A percentile compares a stretch with the other conserved stretches of the same genome.
Evolutionary conservation across 2,329 filamentous ascomycete species (phyloP).

Genomic region (Botrytis paeoniae): DNA sequence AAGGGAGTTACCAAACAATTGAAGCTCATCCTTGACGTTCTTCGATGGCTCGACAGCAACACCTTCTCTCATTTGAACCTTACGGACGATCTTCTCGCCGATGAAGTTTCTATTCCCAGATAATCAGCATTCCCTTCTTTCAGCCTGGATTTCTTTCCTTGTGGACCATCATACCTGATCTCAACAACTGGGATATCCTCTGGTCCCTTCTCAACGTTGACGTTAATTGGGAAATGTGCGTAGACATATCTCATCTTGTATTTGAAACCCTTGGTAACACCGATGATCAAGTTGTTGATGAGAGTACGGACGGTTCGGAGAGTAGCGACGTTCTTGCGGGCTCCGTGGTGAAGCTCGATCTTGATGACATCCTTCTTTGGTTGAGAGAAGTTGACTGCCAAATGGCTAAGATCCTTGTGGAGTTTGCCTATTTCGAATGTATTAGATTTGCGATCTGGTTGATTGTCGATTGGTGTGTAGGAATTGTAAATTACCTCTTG

Average conservation of each 20-base stretch:
- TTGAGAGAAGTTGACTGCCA: constrained; percentile 92
- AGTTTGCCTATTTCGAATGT: constrained; percentile 70
- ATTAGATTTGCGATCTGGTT: constrained; percentile 35
- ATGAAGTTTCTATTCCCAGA: constrained; percentile 75
- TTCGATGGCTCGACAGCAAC: constrained; percentile 88
- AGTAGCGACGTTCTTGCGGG: constrained; percentile 95
- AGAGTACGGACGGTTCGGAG: constrained; percentile 96
- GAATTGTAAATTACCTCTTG: constrained; percentile 64
- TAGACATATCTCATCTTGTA: constrained; percentile 99
- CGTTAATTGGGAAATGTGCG: constrained; percentile 99
- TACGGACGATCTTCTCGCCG: constrained; percentile 98
- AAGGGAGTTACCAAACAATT: constrained; percentile 89
- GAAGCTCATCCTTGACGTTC: constrained; percentile 96
- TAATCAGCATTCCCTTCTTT: constrained; percentile 37
- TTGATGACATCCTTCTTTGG: constrained; percentile 83
- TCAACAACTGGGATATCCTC: constrained; percentile 90
- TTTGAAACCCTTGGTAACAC: constrained; percentile 98
- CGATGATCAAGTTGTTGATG: constrained; percentile 98
- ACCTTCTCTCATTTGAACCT: constrained; percentile 82
- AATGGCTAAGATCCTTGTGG: constrained; percentile 91
- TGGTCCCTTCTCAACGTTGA: constrained; percentile 95
- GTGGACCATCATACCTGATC: constrained; percentile 71
- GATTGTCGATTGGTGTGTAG: constrained; percentile 10
- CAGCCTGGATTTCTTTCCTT: constrained; percentile 5
- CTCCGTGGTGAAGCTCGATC: constrained; percentile 98